Conservation (phyloP, 345 rosid genomes). For the Kandelia obovata region DNA sequence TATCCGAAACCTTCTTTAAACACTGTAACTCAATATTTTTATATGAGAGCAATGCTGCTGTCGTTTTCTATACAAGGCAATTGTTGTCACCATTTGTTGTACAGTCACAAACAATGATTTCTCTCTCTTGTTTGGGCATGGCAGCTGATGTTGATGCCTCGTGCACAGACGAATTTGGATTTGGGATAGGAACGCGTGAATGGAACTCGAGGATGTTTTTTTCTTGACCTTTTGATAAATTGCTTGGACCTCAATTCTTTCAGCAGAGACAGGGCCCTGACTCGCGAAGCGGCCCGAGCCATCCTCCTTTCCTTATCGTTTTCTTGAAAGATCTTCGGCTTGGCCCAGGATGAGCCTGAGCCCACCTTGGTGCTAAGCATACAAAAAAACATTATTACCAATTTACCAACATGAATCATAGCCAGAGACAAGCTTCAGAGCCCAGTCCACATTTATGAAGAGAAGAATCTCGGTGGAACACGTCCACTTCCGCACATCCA, state of each 20-base stretch:
- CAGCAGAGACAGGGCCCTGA: no score
- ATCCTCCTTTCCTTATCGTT: no score
- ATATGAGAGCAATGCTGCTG: conserved; percentile 27
- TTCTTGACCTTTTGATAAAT: not conserved
- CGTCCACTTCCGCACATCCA: not conserved
- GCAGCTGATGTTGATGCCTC: not conserved
- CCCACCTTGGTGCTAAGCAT: no score
- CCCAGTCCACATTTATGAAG: not conserved
- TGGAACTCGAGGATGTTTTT: no score
- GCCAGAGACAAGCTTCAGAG: not conserved
- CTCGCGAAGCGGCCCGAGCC: no score
- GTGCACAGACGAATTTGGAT: no score
- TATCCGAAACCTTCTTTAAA: conserved; percentile 7
- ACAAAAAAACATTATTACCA: no score
- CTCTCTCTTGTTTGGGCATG: not conserved
- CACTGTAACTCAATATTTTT: conserved; percentile 21
- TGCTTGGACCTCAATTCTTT: no score
- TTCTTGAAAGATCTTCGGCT: no score
- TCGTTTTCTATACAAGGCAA: not conserved
- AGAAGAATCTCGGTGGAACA: not conserved
- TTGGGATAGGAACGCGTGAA: no score
- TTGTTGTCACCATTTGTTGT: not conserved
- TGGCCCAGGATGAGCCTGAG: no score
- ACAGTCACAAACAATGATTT: not conserved
- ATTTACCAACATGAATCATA: no score